These are phyloP conservation scores for Thymus quinquecostatus DNA, from an alignment of 257 asterid species.

Conservation along the genomic window DNA sequence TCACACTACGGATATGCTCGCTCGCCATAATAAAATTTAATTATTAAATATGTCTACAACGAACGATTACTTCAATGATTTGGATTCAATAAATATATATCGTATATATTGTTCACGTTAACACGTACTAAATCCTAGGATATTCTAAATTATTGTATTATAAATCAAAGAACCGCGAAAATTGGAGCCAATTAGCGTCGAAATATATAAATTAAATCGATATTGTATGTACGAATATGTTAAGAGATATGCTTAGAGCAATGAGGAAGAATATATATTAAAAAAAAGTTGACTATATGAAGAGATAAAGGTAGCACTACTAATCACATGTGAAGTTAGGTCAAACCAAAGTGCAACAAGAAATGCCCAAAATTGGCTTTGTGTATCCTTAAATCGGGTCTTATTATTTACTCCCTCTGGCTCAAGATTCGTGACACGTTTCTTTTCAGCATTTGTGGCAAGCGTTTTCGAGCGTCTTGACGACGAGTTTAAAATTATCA, in stretches of 20 bases:
- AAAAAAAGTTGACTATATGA: conserved; percentile 31
- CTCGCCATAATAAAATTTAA: neutral
- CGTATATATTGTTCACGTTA: neutral
- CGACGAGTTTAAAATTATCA: too few species aligned
- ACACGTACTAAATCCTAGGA: conserved; percentile 11
- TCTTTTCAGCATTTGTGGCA: too few species aligned
- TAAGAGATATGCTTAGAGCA: conserved; percentile 33
- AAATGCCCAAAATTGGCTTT: conserved; percentile 35
- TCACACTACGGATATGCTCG: neutral
- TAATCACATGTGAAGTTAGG: conserved; percentile 33
- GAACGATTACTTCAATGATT: neutral
- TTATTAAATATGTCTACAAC: neutral
- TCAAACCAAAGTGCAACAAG: conserved; percentile 30
- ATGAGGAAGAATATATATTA: conserved; percentile 7
- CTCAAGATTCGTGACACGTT: too few species aligned
- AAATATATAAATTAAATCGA: neutral
- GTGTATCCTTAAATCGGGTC: conserved; percentile 26
- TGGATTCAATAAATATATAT: too few species aligned
- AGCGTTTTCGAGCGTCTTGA: too few species aligned
- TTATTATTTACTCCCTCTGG: too few species aligned
- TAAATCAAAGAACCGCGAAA: conserved; percentile 26
- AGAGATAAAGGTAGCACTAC: conserved; percentile 26
- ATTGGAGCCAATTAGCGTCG: conserved; percentile 29
- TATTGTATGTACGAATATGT: neutral
- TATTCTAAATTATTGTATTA: conserved; percentile 20